A percentile compares a stretch with the other conserved stretches of the same genome.
phyloP scores from a whole-genome alignment of 2,329 filamentous ascomycete species.

The Dactylellina sp. region DNA sequence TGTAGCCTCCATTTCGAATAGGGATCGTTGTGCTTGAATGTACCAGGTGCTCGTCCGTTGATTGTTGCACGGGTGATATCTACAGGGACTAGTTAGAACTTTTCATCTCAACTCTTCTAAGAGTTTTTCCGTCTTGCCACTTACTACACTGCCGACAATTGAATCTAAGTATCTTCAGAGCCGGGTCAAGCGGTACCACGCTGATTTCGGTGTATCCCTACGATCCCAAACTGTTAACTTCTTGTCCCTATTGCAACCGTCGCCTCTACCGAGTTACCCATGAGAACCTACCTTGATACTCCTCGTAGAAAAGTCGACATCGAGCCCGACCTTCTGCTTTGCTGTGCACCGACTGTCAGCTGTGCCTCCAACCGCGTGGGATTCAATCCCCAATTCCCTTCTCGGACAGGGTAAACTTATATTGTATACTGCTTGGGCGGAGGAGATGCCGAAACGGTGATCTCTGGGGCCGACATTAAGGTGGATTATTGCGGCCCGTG shows the following conservation, averaged over 20 bases:
- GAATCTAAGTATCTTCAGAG: slow-evolving; percentile 70
- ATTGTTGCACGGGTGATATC: slow-evolving; percentile 46
- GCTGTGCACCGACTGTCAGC: slow-evolving; percentile 69
- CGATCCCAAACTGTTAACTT: slow-evolving; percentile 36
- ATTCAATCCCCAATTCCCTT: background rate
- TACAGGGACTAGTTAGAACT: slow-evolving; percentile 15
- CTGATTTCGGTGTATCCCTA: slow-evolving; percentile 82
- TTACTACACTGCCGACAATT: slow-evolving; percentile 73
- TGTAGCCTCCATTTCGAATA: slow-evolving; percentile 75
- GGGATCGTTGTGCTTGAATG: slow-evolving; percentile 71
- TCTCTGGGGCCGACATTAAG: slow-evolving; percentile 56
- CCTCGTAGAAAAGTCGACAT: slow-evolving; percentile 84
- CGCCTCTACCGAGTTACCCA: background rate
- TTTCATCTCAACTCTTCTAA: background rate
- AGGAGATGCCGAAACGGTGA: slow-evolving; percentile 51
- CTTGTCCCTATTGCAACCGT: background rate
- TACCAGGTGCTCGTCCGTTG: slow-evolving; percentile 58
- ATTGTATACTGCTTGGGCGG: slow-evolving; percentile 55
- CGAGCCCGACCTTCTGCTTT: slow-evolving; percentile 88
- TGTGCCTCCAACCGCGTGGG: background rate
- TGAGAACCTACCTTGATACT: slow-evolving; percentile 68
- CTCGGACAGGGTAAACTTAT: slow-evolving; percentile 39
- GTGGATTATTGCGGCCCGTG: slow-evolving; percentile 43
- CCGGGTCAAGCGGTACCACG: slow-evolving; percentile 73
- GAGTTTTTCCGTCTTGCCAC: slow-evolving; percentile 46